phyloP scores from a whole-genome alignment of 2,329 filamentous ascomycete species.

The Claviceps digitariae region DNA sequence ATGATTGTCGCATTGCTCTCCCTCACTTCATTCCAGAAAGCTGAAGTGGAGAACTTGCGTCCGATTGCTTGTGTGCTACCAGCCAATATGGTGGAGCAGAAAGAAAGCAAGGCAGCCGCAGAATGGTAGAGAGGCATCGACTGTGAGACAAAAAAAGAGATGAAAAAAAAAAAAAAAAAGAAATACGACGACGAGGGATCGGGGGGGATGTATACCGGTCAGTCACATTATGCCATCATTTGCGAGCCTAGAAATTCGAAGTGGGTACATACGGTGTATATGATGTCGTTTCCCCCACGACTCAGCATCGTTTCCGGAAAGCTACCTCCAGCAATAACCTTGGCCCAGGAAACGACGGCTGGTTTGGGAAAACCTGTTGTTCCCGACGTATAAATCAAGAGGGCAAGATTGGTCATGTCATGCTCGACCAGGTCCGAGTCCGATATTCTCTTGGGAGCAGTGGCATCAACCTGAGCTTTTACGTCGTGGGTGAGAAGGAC shows the following conservation, averaged over 20 bases:
- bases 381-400: conserved; percentile 75
- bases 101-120: conserved; percentile 59
- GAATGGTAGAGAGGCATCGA: conserved; percentile 86
- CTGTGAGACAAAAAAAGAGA: conserved; percentile 13
- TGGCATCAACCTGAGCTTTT: conserved; percentile 38
- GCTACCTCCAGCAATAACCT: conserved; percentile 37
- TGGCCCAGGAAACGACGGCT: conserved; percentile 61
- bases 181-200: too few species aligned
- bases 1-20: conserved; percentile 58
- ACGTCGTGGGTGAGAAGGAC: conserved; percentile 47
- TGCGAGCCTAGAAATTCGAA: not conserved
- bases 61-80: conserved; percentile 59
- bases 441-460: conserved; percentile 40
- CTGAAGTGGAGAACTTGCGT: conserved; percentile 62
- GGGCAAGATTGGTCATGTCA: conserved; percentile 43
- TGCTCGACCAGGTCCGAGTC: conserved; percentile 41
- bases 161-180: not conserved
- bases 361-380: conserved; percentile 77
- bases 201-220: not conserved
- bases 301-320: conserved; percentile 33
- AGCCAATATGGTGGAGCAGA: conserved; percentile 43
- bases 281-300: conserved; percentile 49
- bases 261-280: conserved; percentile 52
- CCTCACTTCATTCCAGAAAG: conserved; percentile 67
- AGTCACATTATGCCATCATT: not conserved